Evolutionary conservation across 148 eudicot species (phyloP), one percentile per base, ranked within the genome.

Genomic region (Selenicereus undatus): DNA sequence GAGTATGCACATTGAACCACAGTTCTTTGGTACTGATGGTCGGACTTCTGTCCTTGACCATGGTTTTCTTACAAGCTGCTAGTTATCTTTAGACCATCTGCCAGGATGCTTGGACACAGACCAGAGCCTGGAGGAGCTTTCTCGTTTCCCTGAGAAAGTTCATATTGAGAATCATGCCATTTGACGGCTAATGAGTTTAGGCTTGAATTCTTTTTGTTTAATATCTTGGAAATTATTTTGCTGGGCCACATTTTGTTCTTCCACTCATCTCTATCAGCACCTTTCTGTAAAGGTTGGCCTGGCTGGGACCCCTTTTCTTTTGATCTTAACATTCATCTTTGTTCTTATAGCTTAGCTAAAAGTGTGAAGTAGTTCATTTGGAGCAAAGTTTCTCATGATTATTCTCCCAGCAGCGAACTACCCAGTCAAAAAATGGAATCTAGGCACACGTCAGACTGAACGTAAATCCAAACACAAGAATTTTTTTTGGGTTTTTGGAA

Each of bases 21-120:
- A 36, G 71, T 64, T 80, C 81, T 36, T 85, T 78, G 27, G 27
- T 71, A 76, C 74, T 66, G 22, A 52, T 71, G 50, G 65, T 89
- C 26, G 80, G 83, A 77, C 35, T 80, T 78, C 42, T 84, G 42
- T 45, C 82, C 60, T 88, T 84, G 87, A 81, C 74, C 72, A 56
- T 66, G 42, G 51, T 81, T 36, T 64, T 81, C 35, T 48, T 80
- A 50, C 80, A 76, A 71, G 52, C 83, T 72, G 74, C 80, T 27
- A 76, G 72, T 54, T 70, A n/a, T 60, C 43, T 45, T 43, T 75
- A 79, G 62, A 66, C 21, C 16, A 7, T 30, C 27, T 54, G 50
- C 72, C 32, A 11, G 24, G 52, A 32, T 68, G 70, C 48, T 30
- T 29, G n/a, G 43, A 24, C 42, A 17, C 66, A 11, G 60, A 30